Base-by-base conservation (phyloP, 805 yeast genomes). In the Millerozyma miso region DNA sequence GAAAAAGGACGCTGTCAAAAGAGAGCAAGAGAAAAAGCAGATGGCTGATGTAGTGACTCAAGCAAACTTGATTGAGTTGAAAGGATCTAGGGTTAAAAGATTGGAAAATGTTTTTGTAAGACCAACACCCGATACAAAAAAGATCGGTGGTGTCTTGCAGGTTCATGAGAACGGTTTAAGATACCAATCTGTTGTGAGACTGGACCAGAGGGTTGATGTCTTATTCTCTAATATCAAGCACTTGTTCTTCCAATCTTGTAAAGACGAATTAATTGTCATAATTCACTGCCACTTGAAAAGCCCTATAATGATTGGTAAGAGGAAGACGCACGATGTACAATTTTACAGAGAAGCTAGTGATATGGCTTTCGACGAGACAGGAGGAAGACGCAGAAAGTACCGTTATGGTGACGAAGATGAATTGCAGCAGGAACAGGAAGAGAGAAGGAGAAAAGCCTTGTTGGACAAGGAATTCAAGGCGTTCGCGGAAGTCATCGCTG, bases 361-460 rank as follows among this genome's bases (percentile, higher is more conserved):
- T 60, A 85, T 89, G 75, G 82, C 95, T 3, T 89, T 89, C 55
- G 99, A 93, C 65, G 99, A 93, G 67, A 93, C 99, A 15, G 96
- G 97, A 50, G 90, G 88, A 47, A 83, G 96, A 48, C 84, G 88
- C 69, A 81, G 97, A 64, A 79, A 77, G 51, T 84, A 83, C 63
- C 69, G 93, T 58, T 93, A 93, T 60, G 99, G 99, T 37, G 99
- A 93, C 62, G 99, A 93, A 64, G 99, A 93, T 64, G 99, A 93
- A 68, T 73, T 93, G 50, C 98, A 93, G 66, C 97, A 91, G 66
- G 99, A 93, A 69, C 97, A 91, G 67, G 98, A 93, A 64, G 99
- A 93, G 69, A 83, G 97, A 70, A 78, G 91, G 65, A 79, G 97
- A 67, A 86, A 95, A 56, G 85, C 87, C 18, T 79, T 88, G 32